Conservation (phyloP, 2,329 filamentous ascomycete genomes). For the Pleochaeta shiraiana region DNA sequence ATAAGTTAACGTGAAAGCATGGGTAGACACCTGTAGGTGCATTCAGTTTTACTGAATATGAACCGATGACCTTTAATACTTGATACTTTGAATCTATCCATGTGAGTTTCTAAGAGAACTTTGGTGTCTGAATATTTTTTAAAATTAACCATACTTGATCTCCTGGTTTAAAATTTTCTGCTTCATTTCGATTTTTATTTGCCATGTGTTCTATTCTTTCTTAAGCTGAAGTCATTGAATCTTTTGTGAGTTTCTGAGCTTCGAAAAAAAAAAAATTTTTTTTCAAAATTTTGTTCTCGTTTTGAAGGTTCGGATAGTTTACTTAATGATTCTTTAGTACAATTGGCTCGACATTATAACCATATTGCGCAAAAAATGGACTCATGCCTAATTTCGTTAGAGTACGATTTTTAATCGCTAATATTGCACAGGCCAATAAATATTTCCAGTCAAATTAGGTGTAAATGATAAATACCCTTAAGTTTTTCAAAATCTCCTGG, state of each 20-base stretch:
- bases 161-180: not conserved
- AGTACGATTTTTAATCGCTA: not conserved
- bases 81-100: not conserved
- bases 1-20: not conserved
- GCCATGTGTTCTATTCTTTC: not conserved
- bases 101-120: not conserved
- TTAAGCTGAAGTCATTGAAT: not conserved
- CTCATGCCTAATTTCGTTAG: not conserved
- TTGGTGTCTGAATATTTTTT: not conserved
- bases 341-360: not conserved
- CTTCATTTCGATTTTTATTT: not conserved
- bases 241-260: not conserved
- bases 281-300: not conserved
- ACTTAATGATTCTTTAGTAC: not conserved
- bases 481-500: not conserved
- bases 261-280: not conserved
- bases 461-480: not conserved
- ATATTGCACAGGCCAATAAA: not conserved
- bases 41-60: not conserved
- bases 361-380: not conserved
- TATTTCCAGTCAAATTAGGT: not conserved
- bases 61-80: not conserved
- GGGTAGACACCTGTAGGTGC: not conserved
- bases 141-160: not conserved
- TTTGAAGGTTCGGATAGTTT: not conserved